Evolutionary conservation across 331 rosid genomes (phyloP).

Genomic region (Rosa hybrid): DNA sequence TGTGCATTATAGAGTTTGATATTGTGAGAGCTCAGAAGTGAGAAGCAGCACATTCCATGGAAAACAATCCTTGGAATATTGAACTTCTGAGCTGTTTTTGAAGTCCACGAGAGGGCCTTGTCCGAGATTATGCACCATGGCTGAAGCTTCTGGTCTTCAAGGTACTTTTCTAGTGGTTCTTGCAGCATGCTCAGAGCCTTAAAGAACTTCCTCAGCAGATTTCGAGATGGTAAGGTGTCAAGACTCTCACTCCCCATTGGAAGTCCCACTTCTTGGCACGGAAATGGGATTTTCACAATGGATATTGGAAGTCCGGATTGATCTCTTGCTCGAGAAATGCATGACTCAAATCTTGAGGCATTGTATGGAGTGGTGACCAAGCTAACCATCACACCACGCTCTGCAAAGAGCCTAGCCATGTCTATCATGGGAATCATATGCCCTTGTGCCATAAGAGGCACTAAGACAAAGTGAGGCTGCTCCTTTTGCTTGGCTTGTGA

Average conservation of each 20-base stretch:
- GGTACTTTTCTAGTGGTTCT: slow-evolving; percentile 46
- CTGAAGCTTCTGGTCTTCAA: slow-evolving; percentile 28
- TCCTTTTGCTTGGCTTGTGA: slow-evolving; percentile 4
- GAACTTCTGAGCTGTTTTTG: slow-evolving; percentile 38
- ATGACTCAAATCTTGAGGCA: slow-evolving; percentile 47
- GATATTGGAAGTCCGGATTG: slow-evolving; percentile 35
- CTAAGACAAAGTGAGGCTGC: slow-evolving; percentile 60
- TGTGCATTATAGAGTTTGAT: slow-evolving; percentile 41
- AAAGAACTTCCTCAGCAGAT: slow-evolving; percentile 42
- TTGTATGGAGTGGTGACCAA: slow-evolving; percentile 61
- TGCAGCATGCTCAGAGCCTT: slow-evolving; percentile 52
- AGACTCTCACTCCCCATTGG: slow-evolving; percentile 68
- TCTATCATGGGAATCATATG: slow-evolving; percentile 81
- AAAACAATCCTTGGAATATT: slow-evolving; percentile 67
- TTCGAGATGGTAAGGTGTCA: slow-evolving; percentile 54
- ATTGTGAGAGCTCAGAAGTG: slow-evolving; percentile 48
- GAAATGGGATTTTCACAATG: slow-evolving; percentile 46
- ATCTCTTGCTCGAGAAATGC: slow-evolving; percentile 39
- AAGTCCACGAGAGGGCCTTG: slow-evolving; percentile 60
- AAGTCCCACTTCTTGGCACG: slow-evolving; percentile 53
- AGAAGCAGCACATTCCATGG: slow-evolving; percentile 76
- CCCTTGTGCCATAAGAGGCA: slow-evolving; percentile 78
- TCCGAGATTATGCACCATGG: slow-evolving; percentile 73
- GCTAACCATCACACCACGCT: slow-evolving; percentile 48
- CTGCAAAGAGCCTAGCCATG: slow-evolving; percentile 62